Base-by-base conservation (phyloP, 176 grass and related monocot species). In the Saccharum officinarum region DNA sequence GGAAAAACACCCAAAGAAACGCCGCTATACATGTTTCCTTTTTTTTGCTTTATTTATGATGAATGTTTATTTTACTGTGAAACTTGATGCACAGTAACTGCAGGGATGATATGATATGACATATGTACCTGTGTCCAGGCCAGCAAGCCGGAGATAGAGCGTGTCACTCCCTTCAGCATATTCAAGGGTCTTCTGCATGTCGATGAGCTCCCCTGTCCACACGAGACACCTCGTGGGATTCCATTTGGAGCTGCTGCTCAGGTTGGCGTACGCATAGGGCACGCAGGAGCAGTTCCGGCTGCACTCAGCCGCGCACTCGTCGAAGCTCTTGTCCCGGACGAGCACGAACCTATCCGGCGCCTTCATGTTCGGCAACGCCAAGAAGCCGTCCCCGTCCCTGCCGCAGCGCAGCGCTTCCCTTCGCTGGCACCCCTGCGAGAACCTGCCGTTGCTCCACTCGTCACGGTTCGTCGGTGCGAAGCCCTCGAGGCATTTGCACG, bases 401-500 rank as follows among this genome's bases (percentile, higher is more conserved):
- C 80, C 17, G 71, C 83, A 86, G 5, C 4, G 15, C 64, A 89
- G 40, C 3, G 50, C 22, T 64, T 67, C 45, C 18, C 4, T 77
- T 34, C 91, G 81, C 0, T 15, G 34, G 61, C 91, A 89, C 1
- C 90, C 90, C 1, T n/a, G n/a, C n/a, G n/a, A n/a, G n/a, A 82
- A 80, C 10, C 23, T 52, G 3, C 87, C 80, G 11, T 0, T 23
- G 33, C 0, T 42, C 85, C 85, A 87, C 2, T 81, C 78, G 1
- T 31, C 60, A 1, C 0, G 10, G 47, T 39, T 15, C 40, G 6
- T n/a, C 1, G 86, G 83, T 68, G 65, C 60, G 25, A 89, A 89
- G 4, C 86, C 86, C 4, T 86, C n/a, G 23, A 89, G 65, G 47
- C 90, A 92, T 3, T 38, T 71, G 75, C 90, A 92, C 5, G 46